A percentile compares a stretch with the other conserved stretches of the same genome.
Conservation (phyloP, 116 monocot genomes). For the Iris pallida region DNA sequence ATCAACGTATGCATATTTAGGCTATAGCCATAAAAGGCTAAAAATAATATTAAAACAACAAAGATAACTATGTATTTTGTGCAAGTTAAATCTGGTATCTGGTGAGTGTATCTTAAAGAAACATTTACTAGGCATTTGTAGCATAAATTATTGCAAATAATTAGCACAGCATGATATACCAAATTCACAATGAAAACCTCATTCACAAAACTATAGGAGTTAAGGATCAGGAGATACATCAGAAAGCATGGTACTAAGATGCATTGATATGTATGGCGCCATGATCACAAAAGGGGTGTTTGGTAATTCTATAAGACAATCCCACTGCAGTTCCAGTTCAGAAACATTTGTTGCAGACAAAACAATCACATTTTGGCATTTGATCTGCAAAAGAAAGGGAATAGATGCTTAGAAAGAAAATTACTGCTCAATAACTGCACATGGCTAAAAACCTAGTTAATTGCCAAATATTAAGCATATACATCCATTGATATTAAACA, state of each 20-base stretch:
- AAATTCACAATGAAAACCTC: not conserved
- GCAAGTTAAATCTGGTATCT: not conserved
- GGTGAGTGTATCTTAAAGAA: not conserved
- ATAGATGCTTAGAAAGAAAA: not conserved
- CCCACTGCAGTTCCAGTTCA: constrained; percentile 78
- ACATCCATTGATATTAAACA: too few species aligned
- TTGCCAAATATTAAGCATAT: not conserved
- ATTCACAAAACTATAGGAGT: not conserved
- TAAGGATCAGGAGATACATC: constrained; percentile 52
- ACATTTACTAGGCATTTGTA: not conserved
- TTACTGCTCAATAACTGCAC: not conserved
- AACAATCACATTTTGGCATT: constrained; percentile 82
- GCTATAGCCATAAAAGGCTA: not conserved
- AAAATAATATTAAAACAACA: not conserved
- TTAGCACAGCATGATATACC: not conserved
- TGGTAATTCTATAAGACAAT: constrained; percentile 63
- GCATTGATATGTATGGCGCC: constrained; percentile 60
- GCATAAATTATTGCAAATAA: not conserved
- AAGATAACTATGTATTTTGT: not conserved
- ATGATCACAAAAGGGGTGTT: constrained; percentile 38
- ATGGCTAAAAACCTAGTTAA: not conserved
- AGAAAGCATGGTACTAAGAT: constrained; percentile 59
- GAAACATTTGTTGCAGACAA: constrained; percentile 71
- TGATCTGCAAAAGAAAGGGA: constrained; percentile 57
- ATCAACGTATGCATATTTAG: too few species aligned